Base-by-base conservation (phyloP, 495 filamentous ascomycete species). In the Podospora sp. region DNA sequence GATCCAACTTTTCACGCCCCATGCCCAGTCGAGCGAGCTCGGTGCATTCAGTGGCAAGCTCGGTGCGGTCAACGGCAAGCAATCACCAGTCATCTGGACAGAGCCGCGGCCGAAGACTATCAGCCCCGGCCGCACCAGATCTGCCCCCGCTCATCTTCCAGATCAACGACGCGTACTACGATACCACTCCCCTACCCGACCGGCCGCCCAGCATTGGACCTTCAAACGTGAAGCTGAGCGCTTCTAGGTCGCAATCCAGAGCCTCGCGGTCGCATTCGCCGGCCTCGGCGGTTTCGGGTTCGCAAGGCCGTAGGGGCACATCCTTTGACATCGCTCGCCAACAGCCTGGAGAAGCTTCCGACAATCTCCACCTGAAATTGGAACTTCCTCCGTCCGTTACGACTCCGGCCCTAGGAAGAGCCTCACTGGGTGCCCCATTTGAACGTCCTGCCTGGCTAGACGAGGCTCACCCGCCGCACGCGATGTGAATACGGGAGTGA, bases 101-200 rank as follows among this genome's bases (percentile, higher is more conserved):
- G 35, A 49, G 59, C 53, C 65, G 68, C 55, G 65, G 60, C 49
- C 68, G 68, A 14, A 58, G 68, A 26, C 22, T 33, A 16, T 70
- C 68, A 12, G 33, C 26, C 16, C 51, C 21, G 59, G 63, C 25
- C 16, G 20, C n/a, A 9, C 33, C 25, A 24, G 33, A 29, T 16
- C n/a, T 50, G 26, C 63, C 63, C 25, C 52, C 52, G 14, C 53
- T 26, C 14, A 52, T 55, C 5, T 65, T 63, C 63, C 66, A 68
- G 59, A 63, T 68, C 66, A 61, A 71, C 36, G 59, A 65, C 12
- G 59, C 69, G 9, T 71, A 66, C 62, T 71, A 71, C 55, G 69
- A 71, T 59, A 71, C 69, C 1, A 71, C 69, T 12, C 69, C 69
- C 20, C 59, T 71, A 5, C 69, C 69, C 5, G 36, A 35, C 9